These are phyloP conservation scores for Colletotrichum sp. DNA, from an alignment of 2,329 filamentous ascomycete species.

Conservation along the genomic window DNA sequence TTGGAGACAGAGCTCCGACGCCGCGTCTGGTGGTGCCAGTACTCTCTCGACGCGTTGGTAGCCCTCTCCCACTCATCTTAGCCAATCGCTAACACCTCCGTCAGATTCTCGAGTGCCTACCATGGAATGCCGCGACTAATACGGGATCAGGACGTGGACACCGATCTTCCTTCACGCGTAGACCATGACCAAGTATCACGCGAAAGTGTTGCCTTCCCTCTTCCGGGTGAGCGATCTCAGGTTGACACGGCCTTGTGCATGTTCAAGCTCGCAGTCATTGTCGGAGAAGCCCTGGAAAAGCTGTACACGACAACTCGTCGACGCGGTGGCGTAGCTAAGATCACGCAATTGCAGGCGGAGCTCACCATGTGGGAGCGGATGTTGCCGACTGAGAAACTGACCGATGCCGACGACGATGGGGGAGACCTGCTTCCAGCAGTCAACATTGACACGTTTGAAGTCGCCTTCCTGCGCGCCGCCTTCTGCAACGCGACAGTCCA, in stretches of 20 bases:
- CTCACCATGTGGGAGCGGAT: slow-evolving; percentile 27
- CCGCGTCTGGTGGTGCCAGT: slow-evolving; percentile 31
- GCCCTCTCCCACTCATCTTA: neutral
- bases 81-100: neutral
- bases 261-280: slow-evolving; percentile 29
- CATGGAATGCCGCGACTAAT: slow-evolving; percentile 31
- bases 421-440: neutral
- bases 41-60: slow-evolving; percentile 27
- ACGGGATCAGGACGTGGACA: slow-evolving; percentile 30
- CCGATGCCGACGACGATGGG: slow-evolving; percentile 8
- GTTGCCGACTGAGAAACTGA: neutral
- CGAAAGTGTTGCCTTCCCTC: slow-evolving; percentile 26
- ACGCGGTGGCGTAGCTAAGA: slow-evolving; percentile 28
- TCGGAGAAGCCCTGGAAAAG: slow-evolving; percentile 26
- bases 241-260: slow-evolving; percentile 27
- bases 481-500: slow-evolving; percentile 27
- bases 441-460: neutral
- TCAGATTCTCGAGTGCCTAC: slow-evolving; percentile 28
- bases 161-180: slow-evolving; percentile 27
- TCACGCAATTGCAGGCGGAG: slow-evolving; percentile 26
- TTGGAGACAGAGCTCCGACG: slow-evolving; percentile 29
- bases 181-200: slow-evolving; percentile 28
- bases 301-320: slow-evolving; percentile 29
- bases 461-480: slow-evolving; percentile 20
- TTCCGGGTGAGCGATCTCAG: slow-evolving; percentile 28